phyloP scores from a whole-genome alignment of 2,329 filamentous ascomycete genomes.

The Verticillium tricorpus region DNA sequence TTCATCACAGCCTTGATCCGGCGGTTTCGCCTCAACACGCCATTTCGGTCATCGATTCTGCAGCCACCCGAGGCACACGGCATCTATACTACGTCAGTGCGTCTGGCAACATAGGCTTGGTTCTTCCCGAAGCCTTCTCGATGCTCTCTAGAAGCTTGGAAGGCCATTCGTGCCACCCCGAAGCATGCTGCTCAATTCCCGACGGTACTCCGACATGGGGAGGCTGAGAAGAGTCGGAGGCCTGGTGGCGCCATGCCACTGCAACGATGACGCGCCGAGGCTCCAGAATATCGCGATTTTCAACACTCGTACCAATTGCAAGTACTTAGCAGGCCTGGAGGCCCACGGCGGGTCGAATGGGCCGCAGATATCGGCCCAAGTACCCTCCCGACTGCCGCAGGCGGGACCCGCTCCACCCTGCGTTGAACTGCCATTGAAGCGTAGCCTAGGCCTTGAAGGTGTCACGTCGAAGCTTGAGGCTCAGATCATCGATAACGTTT shows the following conservation, averaged over 20 bases:
- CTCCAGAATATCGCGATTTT: neutral
- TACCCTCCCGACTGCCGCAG: neutral
- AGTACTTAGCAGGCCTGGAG: neutral
- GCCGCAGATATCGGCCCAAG: neutral
- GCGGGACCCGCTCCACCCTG: neutral
- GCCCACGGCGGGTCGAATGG: neutral
- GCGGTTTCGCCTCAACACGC: neutral
- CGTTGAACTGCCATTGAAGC: neutral
- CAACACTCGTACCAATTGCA: neutral
- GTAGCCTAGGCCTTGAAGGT: neutral
- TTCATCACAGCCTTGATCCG: neutral
- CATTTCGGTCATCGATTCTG: neutral
- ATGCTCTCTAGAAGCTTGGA: neutral
- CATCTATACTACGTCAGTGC: neutral
- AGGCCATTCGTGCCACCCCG: neutral
- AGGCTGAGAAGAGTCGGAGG: neutral
- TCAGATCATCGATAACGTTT: neutral
- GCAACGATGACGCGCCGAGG: neutral
- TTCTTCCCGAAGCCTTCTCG: neutral
- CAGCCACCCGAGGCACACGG: neutral
- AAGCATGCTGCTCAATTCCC: neutral
- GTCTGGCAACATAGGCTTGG: neutral
- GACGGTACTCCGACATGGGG: neutral
- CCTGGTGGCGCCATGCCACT: neutral
- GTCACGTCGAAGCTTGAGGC: neutral